Evolutionary conservation across 2,329 filamentous ascomycete species (phyloP), one percentile per base, ranked within the genome.

Genomic region (Exophiala aquamarina): DNA sequence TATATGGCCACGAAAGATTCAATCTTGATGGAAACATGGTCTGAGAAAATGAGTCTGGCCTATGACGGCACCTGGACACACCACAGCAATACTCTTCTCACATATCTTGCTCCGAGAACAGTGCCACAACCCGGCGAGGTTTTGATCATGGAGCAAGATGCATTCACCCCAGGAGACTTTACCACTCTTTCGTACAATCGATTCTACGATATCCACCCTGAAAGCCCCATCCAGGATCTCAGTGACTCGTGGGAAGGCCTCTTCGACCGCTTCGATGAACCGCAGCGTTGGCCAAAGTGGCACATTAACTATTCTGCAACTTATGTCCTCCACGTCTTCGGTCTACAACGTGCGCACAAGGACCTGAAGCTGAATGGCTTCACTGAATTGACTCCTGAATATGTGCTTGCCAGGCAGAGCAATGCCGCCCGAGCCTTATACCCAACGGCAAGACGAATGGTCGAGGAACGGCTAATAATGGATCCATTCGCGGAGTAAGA

Each of bases 1-100:
- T 37, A 47, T 37, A 40, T 56, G 43, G 20, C 43, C 13, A 20
- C 19, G 17, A 38, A 31, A 14, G 15, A 26, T 14, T 26, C 36
- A 4, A 14, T n/a, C 36, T 11, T 39, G 17, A 9, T 39, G 36
- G 14, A 39, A 18, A 23, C 23, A 18, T 39, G 33, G 15, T 20
- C 33, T 26, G 23, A 26, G 23, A 26, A 26, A 11, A 26, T 26
- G 23, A 11, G 11, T 20, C 33, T 17, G 5, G n/a, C 19, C 4
- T 36, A 36, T 43, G 55, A 57, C 33, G 61, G 59, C 1, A 42
- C 44, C n/a, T 63, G 61, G 61, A 50, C 55, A 13, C 49, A 54
- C 10, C 26, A 33, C 3, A 59, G 54, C 50, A 50, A 58, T 3
- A 29, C 40, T 6, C 47, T 63, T n/a, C 50, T 64, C 18, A 63